These are phyloP conservation scores for Peronospora tabacina DNA, from an alignment of 352 stramenopile genomes.

Conservation along the genomic window DNA sequence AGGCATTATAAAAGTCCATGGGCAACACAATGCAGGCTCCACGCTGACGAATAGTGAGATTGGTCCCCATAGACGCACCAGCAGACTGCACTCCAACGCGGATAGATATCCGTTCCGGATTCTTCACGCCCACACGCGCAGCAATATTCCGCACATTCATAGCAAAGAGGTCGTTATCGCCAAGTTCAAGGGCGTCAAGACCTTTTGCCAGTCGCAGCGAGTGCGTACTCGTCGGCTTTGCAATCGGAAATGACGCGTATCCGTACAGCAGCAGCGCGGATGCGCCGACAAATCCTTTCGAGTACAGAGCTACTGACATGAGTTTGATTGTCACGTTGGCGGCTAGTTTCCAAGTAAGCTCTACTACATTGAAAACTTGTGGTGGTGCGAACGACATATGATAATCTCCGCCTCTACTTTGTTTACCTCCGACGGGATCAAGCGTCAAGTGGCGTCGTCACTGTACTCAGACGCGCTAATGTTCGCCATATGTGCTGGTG, in stretches of 20 bases:
- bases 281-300: constrained; percentile 26
- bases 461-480: not conserved
- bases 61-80: constrained; percentile 56
- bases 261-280: constrained; percentile 26
- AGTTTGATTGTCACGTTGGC: constrained; percentile 20
- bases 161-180: constrained; percentile 50
- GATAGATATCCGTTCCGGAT: constrained; percentile 60
- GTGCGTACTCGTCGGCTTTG: constrained; percentile 48
- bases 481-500: not conserved
- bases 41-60: constrained; percentile 44
- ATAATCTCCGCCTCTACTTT: too few relatives aligned
- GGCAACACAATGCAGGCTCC: constrained; percentile 68
- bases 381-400: not conserved
- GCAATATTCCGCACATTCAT: constrained; percentile 57
- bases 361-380: constrained; percentile 1
- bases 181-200: constrained; percentile 45
- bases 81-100: constrained; percentile 51
- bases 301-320: constrained; percentile 29
- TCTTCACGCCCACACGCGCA: constrained; percentile 50
- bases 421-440: not conserved
- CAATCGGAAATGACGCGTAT: constrained; percentile 44
- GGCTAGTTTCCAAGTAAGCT: constrained; percentile 29
- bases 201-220: constrained; percentile 54
- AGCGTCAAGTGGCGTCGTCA: not conserved
- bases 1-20: constrained; percentile 73